Evolutionary conservation across 768 basidiomycete genomes (phyloP).

Genomic region (Leccinum incarnatum): DNA sequence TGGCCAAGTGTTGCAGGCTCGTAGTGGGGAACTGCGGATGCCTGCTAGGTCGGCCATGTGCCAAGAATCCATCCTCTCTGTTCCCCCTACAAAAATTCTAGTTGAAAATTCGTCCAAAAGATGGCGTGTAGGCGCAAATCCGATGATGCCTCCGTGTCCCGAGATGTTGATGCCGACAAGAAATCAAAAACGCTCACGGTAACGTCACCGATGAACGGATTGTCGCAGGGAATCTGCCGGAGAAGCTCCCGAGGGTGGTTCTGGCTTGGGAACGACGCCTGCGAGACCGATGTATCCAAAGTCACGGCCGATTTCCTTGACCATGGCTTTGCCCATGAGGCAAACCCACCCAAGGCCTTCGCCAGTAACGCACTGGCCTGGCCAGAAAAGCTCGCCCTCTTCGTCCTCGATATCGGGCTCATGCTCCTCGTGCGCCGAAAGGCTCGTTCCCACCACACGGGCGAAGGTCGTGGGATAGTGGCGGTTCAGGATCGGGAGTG

Average conservation of each 20-base stretch:
- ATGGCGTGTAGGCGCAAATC: conserved; percentile 24
- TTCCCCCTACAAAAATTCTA: conserved; percentile 15
- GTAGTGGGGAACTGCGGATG: conserved; percentile 7
- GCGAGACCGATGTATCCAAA: conserved; percentile 71
- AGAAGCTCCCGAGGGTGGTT: conserved; percentile 34
- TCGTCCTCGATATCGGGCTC: conserved; percentile 84
- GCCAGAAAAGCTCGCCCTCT: conserved; percentile 86
- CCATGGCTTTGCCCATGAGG: conserved; percentile 83
- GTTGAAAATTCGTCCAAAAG: conserved; percentile 30
- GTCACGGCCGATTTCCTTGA: conserved; percentile 74
- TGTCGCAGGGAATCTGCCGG: conserved; percentile 32
- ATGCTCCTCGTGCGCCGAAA: conserved; percentile 64
- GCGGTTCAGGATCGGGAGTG: conserved; percentile 62
- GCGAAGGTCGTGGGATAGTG: conserved; percentile 76
- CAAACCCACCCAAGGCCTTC: conserved; percentile 88
- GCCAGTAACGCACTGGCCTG: conserved; percentile 66
- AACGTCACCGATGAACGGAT: conserved; percentile 31
- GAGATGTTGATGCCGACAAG: conserved; percentile 31
- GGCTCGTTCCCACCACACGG: conserved; percentile 64
- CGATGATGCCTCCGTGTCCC: conserved; percentile 22
- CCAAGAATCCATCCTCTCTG: conserved; percentile 18
- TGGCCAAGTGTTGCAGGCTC: conserved; percentile 9
- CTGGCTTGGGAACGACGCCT: conserved; percentile 71
- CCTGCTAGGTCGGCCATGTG: conserved; percentile 13
- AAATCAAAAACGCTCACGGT: conserved; percentile 20